Percentiles rank a stretch among this genome's conserved stretches.
Evolutionary conservation across 768 basidiomycete species (phyloP).

Genomic region (Mycena rebaudengoi): DNA sequence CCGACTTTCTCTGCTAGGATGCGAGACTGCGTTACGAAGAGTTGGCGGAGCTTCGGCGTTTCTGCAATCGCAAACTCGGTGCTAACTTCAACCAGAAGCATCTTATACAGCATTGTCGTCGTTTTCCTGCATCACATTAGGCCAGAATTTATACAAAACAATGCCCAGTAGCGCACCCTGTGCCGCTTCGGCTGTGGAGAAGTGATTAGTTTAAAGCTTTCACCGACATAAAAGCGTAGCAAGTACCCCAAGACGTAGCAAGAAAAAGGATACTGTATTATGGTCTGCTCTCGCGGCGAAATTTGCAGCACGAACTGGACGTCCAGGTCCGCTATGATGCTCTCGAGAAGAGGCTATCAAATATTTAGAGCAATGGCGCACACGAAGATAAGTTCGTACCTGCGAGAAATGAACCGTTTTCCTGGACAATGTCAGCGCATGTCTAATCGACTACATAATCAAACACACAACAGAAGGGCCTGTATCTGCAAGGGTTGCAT

Average conservation of each 20-base stretch:
- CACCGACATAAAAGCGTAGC: too few species aligned
- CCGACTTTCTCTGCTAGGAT: conserved; percentile 57
- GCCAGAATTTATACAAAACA: neutral
- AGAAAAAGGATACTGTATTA: conserved; percentile 51
- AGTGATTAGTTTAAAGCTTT: too few species aligned
- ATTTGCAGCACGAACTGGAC: conserved; percentile 27
- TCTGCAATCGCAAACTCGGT: neutral
- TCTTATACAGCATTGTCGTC: conserved; percentile 16
- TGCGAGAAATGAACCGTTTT: conserved; percentile 26
- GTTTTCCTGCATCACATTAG: conserved; percentile 3
- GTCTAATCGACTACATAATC: conserved; percentile 19
- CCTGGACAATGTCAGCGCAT: conserved; percentile 8
- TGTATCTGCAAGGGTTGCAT: conserved; percentile 32
- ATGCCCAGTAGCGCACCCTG: conserved; percentile 45
- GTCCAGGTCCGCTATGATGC: conserved; percentile 26
- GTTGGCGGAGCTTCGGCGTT: conserved; percentile 49
- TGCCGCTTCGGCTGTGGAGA: conserved; percentile 62
- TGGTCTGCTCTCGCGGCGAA: conserved; percentile 42
- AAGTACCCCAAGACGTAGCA: conserved; percentile 58
- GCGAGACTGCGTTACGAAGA: conserved; percentile 61
- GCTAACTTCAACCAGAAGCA: conserved; percentile 11
- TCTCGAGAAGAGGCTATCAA: conserved; percentile 10
- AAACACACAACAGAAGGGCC: conserved; percentile 44
- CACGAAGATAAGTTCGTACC: too few species aligned
- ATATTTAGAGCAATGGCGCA: neutral